phyloP scores from a whole-genome alignment of 257 asterid genomes.

The Nicotiana tabacum region DNA sequence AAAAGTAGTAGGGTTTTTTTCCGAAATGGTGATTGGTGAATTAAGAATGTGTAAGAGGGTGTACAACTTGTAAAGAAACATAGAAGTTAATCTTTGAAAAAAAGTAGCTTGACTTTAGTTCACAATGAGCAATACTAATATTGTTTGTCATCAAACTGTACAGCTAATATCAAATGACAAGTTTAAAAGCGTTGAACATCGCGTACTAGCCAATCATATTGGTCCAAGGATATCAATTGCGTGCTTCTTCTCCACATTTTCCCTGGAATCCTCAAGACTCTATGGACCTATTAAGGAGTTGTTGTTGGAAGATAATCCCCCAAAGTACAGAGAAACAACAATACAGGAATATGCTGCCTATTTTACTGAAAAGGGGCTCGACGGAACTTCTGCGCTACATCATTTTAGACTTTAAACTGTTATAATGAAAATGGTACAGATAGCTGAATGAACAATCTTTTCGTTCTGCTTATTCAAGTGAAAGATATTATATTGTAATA shows the following conservation, averaged over 20 bases:
- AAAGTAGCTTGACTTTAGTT: background rate
- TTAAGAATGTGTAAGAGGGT: background rate
- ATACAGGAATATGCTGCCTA: conserved; percentile 41
- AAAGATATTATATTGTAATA: background rate
- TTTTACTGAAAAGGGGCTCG: conserved; percentile 40
- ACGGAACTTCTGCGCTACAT: conserved; percentile 38
- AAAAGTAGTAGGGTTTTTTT: background rate
- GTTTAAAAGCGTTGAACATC: conserved; percentile 30
- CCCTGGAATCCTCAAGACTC: conserved; percentile 19
- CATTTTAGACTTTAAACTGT: conserved; percentile 44
- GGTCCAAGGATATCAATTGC: conserved; percentile 67
- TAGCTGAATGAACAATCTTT: background rate
- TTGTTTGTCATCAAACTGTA: background rate
- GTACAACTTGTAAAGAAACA: background rate
- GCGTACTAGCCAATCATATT: conserved; percentile 41
- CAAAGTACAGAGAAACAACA: conserved; percentile 52
- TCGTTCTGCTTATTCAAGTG: background rate
- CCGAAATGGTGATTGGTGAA: background rate
- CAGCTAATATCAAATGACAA: conserved; percentile 8
- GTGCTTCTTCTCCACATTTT: conserved; percentile 50
- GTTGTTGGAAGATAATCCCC: conserved; percentile 42
- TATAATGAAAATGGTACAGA: background rate
- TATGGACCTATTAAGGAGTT: conserved; percentile 66
- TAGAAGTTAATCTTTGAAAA: background rate
- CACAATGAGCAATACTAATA: background rate